Conservation (phyloP, 2,329 filamentous ascomycete genomes). For the Emericellopsis atlantica region DNA sequence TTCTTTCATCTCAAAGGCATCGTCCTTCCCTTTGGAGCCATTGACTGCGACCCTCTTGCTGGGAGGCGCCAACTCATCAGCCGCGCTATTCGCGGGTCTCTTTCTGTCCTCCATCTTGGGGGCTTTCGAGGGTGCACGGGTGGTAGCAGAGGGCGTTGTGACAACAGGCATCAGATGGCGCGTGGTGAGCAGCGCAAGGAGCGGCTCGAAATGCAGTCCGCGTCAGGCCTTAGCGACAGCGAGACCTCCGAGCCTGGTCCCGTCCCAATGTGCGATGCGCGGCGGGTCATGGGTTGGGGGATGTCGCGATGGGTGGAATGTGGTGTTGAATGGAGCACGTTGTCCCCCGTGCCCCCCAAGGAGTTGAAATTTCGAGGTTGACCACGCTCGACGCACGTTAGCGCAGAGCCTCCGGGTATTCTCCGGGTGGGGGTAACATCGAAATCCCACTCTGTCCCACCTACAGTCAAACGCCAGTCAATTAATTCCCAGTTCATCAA, state of each 20-base stretch:
- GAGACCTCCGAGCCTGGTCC: slow-evolving; percentile 19
- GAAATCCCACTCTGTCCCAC: no score
- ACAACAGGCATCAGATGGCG: slow-evolving; percentile 75
- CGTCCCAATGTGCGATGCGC: slow-evolving; percentile 17
- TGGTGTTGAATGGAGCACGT: slow-evolving; percentile 19
- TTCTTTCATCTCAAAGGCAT: slow-evolving; percentile 41
- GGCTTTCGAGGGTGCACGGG: slow-evolving; percentile 65
- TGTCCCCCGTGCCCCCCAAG: slow-evolving; percentile 14
- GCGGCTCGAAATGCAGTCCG: neutral
- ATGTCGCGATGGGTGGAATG: slow-evolving; percentile 6
- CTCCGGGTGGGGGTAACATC: no score
- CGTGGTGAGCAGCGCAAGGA: slow-evolving; percentile 9
- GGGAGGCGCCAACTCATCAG: slow-evolving; percentile 67
- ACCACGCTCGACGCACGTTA: slow-evolving; percentile 2
- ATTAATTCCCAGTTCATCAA: no score
- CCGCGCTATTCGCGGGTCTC: slow-evolving; percentile 71
- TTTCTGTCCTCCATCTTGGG: slow-evolving; percentile 99
- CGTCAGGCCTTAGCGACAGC: neutral
- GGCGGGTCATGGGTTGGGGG: slow-evolving; percentile 21
- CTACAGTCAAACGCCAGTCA: no score
- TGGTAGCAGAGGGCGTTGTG: slow-evolving; percentile 55
- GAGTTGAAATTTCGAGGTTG: slow-evolving; percentile 32
- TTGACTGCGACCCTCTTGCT: slow-evolving; percentile 88
- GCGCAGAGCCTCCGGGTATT: neutral
- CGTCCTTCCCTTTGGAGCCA: slow-evolving; percentile 49